phyloP scores from a whole-genome alignment of 2,329 filamentous ascomycete genomes.

The Tolypocladium guangdongense region DNA sequence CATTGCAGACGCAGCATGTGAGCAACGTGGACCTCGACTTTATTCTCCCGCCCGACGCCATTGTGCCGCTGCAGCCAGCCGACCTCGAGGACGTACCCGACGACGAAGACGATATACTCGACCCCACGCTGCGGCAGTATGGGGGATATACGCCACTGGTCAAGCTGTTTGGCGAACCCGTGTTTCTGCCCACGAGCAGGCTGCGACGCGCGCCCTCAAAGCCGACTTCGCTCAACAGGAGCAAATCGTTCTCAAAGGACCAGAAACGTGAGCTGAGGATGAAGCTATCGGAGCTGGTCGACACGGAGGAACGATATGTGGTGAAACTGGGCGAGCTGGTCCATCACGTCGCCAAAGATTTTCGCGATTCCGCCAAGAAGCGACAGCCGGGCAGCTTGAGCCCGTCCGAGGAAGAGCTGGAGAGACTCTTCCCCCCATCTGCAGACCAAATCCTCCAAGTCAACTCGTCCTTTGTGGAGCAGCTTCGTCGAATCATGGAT shows the following conservation, averaged over 20 bases:
- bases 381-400: constrained; percentile 52
- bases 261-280: constrained; percentile 78
- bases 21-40: constrained; percentile 84
- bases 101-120: constrained; percentile 54
- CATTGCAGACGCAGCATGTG: constrained; percentile 70
- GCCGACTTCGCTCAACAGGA: constrained; percentile 68
- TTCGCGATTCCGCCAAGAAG: constrained; percentile 56
- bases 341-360: constrained; percentile 68
- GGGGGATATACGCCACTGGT: constrained; percentile 68
- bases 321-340: constrained; percentile 77
- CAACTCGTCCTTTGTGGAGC: constrained; percentile 70
- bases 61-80: constrained; percentile 51
- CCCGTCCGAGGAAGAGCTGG: constrained; percentile 60
- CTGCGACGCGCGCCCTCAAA: constrained; percentile 79
- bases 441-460: constrained; percentile 71
- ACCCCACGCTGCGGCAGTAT: constrained; percentile 58
- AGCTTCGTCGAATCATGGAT: constrained; percentile 66
- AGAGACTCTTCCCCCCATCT: constrained; percentile 70
- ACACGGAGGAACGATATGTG: constrained; percentile 92
- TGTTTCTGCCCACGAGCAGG: constrained; percentile 79
- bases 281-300: constrained; percentile 81
- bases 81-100: constrained; percentile 49
- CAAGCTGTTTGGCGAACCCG: constrained; percentile 67
- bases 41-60: constrained; percentile 67
- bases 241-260: constrained; percentile 64